These are phyloP conservation scores for Solanum aculeatissimum DNA, from an alignment of 305 asterid genomes.

Conservation along the genomic window DNA sequence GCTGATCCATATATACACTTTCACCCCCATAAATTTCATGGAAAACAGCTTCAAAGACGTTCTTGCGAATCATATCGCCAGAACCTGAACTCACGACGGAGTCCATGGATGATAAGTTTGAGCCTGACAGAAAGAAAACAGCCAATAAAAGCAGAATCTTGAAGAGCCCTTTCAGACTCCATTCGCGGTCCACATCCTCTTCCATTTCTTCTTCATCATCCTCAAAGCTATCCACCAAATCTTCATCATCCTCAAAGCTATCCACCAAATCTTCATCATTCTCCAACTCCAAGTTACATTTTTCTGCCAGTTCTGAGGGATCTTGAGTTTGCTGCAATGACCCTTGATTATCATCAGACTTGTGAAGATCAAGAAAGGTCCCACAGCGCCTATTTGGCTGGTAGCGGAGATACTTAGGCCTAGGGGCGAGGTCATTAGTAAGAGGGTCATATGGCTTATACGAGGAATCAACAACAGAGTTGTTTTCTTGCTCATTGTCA, in stretches of 20 bases:
- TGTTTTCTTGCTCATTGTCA: slow-evolving; percentile 13
- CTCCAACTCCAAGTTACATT: not conserved
- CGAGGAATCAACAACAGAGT: slow-evolving; percentile 14
- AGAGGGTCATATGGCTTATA: slow-evolving; percentile 43
- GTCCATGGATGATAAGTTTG: slow-evolving; percentile 30
- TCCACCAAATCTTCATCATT: not conserved
- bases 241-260: slow-evolving; percentile 4
- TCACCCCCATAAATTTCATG: slow-evolving; percentile 3
- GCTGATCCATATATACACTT: not conserved
- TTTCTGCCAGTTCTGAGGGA: not conserved
- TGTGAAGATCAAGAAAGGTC: slow-evolving; percentile 13
- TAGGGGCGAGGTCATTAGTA: slow-evolving; percentile 43
- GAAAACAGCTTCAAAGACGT: slow-evolving; percentile 18
- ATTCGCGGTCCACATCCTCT: slow-evolving; percentile 17
- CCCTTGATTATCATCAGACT: slow-evolving; percentile 17
- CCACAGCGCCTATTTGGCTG: slow-evolving; percentile 42
- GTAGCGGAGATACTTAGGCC: slow-evolving; percentile 69
- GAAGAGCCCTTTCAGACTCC: slow-evolving; percentile 32
- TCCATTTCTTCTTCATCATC: slow-evolving; percentile 30
- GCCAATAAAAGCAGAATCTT: slow-evolving; percentile 28
- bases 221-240: slow-evolving; percentile 1
- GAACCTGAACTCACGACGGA: slow-evolving; percentile 4
- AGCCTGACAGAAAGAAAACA: slow-evolving; percentile 25
- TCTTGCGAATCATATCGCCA: slow-evolving; percentile 14
- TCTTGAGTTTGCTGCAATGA: slow-evolving; percentile 12